phyloP scores from a whole-genome alignment of 768 basidiomycete genomes.

The Rhizopogon salebrosus region DNA sequence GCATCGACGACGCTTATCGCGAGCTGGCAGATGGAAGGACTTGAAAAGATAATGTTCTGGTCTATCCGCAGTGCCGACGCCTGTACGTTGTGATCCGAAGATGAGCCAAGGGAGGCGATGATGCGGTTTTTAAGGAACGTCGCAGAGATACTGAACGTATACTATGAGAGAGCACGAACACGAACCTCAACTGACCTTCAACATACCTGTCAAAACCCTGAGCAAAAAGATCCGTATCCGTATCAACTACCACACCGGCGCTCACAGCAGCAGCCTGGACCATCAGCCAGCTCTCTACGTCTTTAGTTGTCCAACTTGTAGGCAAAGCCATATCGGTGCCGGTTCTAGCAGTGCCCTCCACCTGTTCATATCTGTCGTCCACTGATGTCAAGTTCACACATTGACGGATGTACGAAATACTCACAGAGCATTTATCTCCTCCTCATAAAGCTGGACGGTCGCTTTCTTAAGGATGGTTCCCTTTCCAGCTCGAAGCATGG shows the following conservation, averaged over 20 bases:
- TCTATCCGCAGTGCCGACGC: background rate
- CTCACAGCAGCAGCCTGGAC: slow-evolving; percentile 16
- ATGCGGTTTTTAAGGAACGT: background rate
- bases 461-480: slow-evolving; percentile 40
- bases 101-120: too few relatives aligned
- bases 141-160: background rate
- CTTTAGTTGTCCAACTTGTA: slow-evolving; percentile 14
- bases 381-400: background rate
- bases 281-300: slow-evolving; percentile 23
- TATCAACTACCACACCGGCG: slow-evolving; percentile 1
- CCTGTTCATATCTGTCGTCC: slow-evolving; percentile 23
- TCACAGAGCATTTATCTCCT: slow-evolving; percentile 44
- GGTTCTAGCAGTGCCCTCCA: slow-evolving; percentile 20
- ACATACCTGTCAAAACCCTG: slow-evolving; percentile 34
- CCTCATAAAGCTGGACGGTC: slow-evolving; percentile 32
- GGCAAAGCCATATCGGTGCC: slow-evolving; percentile 19
- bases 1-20: background rate
- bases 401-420: slow-evolving; percentile 1
- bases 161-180: background rate
- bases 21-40: background rate
- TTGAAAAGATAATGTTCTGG: background rate
- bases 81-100: background rate
- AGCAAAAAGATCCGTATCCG: slow-evolving; percentile 20
- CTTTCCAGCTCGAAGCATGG: slow-evolving; percentile 41
- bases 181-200: too few relatives aligned